Evolutionary conservation across 2,329 filamentous ascomycete genomes (phyloP).

Genomic region (Dactylellina cionopaga): DNA sequence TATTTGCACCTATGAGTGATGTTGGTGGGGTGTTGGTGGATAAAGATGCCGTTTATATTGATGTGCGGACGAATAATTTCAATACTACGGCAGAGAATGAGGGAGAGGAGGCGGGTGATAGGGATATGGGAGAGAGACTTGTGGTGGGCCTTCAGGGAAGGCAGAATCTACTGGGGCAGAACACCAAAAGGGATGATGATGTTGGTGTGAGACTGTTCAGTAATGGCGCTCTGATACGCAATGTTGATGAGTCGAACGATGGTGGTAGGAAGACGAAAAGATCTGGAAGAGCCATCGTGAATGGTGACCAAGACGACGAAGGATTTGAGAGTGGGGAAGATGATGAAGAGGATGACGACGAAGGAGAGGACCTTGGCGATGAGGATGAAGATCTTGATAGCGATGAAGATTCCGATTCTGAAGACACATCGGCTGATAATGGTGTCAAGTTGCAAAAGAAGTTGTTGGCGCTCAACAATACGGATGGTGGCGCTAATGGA

Average conservation of each 20-base stretch:
- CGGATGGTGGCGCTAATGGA: conserved; percentile 63
- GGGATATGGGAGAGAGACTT: conserved; percentile 93
- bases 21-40: conserved; percentile 95
- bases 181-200: conserved; percentile 63
- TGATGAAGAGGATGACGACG: conserved; percentile 68
- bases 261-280: conserved; percentile 71
- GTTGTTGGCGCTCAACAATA: conserved; percentile 61
- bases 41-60: conserved; percentile 94
- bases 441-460: conserved; percentile 59
- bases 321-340: conserved; percentile 60
- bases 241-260: conserved; percentile 67
- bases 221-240: conserved; percentile 75
- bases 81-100: conserved; percentile 64
- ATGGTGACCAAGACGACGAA: conserved; percentile 65
- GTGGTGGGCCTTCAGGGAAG: conserved; percentile 89
- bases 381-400: conserved; percentile 67
- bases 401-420: conserved; percentile 65
- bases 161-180: conserved; percentile 81
- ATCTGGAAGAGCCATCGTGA: conserved; percentile 67
- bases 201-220: conserved; percentile 86
- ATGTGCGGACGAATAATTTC: conserved; percentile 78
- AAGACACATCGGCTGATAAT: conserved; percentile 60
- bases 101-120: conserved; percentile 71
- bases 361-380: conserved; percentile 68
- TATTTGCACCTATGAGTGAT: conserved; percentile 98